Percentiles rank a stretch among this genome's conserved stretches.
Evolutionary conservation across 2,329 filamentous ascomycete genomes (phyloP).

Genomic region (Cercospora janseana): DNA sequence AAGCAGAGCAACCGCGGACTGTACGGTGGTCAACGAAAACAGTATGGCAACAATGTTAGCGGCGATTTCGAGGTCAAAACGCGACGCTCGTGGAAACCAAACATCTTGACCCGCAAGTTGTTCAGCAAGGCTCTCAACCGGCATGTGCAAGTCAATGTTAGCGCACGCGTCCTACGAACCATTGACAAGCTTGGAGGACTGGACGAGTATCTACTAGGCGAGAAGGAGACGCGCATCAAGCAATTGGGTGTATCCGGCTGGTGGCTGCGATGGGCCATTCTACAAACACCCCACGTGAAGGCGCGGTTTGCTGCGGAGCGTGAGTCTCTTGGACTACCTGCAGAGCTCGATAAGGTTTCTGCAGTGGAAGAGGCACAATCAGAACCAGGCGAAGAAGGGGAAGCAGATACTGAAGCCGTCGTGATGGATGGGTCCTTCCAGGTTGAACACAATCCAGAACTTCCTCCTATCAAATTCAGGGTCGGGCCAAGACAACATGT

Average conservation of each 20-base stretch:
- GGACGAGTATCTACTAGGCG: slow-evolving; percentile 85
- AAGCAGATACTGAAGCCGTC: slow-evolving; percentile 25
- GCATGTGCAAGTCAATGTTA: slow-evolving; percentile 66
- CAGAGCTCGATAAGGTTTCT: slow-evolving; percentile 23
- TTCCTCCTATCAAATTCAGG: slow-evolving; percentile 34
- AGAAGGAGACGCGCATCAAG: slow-evolving; percentile 72
- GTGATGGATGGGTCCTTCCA: slow-evolving; percentile 32
- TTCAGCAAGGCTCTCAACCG: slow-evolving; percentile 62
- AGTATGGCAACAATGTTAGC: slow-evolving; percentile 75
- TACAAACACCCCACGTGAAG: slow-evolving; percentile 71
- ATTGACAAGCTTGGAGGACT: slow-evolving; percentile 85
- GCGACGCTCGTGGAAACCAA: slow-evolving; percentile 71
- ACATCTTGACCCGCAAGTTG: slow-evolving; percentile 65
- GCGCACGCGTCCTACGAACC: slow-evolving; percentile 60
- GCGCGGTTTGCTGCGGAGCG: slow-evolving; percentile 66
- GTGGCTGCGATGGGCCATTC: slow-evolving; percentile 83
- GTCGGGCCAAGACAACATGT: slow-evolving; percentile 34
- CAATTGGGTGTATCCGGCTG: slow-evolving; percentile 88
- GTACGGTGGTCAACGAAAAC: slow-evolving; percentile 63
- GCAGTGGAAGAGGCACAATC: slow-evolving; percentile 20
- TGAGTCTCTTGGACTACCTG: slow-evolving; percentile 61
- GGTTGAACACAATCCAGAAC: slow-evolving; percentile 28
- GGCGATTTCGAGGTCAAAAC: slow-evolving; percentile 67
- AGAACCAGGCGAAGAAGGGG: slow-evolving; percentile 16
- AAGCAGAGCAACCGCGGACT: slow-evolving; percentile 69